Evolutionary conservation across 805 yeast genomes (phyloP), one percentile per base, ranked within the genome.

Genomic region (Candida caryicola): DNA sequence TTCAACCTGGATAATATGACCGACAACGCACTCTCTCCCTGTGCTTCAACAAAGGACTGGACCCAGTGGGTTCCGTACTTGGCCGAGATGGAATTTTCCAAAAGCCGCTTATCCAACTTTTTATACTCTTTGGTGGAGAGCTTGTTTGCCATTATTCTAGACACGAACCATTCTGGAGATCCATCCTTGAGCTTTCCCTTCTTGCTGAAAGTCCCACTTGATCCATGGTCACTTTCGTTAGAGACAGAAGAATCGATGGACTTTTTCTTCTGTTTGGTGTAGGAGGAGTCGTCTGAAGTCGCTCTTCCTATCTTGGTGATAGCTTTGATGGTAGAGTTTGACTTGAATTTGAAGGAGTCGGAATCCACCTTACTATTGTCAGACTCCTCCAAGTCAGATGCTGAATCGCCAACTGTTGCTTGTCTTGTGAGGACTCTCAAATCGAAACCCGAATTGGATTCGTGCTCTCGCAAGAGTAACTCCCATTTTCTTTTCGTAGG

Each of bases 401-500:
- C 13, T 14, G 28, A n/a, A n/a, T 30, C 23, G 10, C 25, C 7
- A n/a, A 14, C 12, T 9, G 37, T 33, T 2, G 41, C 39, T 21
- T 47, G 51, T 6, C 29, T 38, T 15, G 55, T 44, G 27, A 61
- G 47, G 0, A 52, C 33, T n/a, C 44, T 51, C 29, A 69, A 55
- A 38, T 69, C 71, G 36, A 69, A 68, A 8, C 54, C 53, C 2
- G 55, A 40, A 40, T 68, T 69, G 4, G 59, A 55, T 45, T 68
- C 71, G 43, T 56, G 60, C 43, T 69, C 74, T 29, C 66, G 46
- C n/a, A 69, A 47, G 10, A 69, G 50, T 10, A 69, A 51, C 45
- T 69, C 73, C 74, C 74, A 69, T 45, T 69, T 69, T 17, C 74
- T 45, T 34, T 52, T 58, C 3, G 63, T 51, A 4, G 71, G 51